phyloP scores from a whole-genome alignment of 2,329 filamentous ascomycete genomes.

The Passalora sequoiae region DNA sequence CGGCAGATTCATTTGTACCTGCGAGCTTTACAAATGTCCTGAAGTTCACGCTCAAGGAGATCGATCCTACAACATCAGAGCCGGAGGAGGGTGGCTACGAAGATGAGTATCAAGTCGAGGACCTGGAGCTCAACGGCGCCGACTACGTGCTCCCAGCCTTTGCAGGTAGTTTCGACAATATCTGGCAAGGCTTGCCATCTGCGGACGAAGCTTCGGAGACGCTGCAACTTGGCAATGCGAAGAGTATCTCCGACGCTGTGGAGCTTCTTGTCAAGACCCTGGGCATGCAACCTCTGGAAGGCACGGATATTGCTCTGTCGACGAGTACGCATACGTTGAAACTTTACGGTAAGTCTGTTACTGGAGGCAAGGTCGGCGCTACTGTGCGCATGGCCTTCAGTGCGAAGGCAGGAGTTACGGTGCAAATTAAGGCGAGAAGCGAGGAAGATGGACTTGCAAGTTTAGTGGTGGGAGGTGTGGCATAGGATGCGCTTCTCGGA shows the following conservation, averaged over 20 bases:
- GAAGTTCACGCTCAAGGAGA: slow-evolving; percentile 97
- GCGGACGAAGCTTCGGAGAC: slow-evolving; percentile 88
- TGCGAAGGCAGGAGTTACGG: slow-evolving; percentile 86
- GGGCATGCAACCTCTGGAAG: slow-evolving; percentile 88
- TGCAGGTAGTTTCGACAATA: slow-evolving; percentile 87
- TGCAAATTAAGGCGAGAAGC: slow-evolving; percentile 86
- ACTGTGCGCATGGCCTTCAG: slow-evolving; percentile 90
- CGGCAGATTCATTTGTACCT: slow-evolving; percentile 69
- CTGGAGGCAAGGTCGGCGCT: slow-evolving; percentile 80
- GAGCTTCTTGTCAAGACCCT: slow-evolving; percentile 82
- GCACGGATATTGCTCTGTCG: slow-evolving; percentile 83
- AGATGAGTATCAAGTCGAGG: slow-evolving; percentile 94
- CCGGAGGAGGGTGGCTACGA: slow-evolving; percentile 91
- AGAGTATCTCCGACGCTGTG: slow-evolving; percentile 93
- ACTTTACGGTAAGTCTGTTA: slow-evolving; percentile 90
- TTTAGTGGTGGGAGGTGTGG: slow-evolving; percentile 77
- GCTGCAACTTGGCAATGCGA: slow-evolving; percentile 76
- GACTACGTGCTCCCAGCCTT: slow-evolving; percentile 94
- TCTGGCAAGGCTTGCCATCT: slow-evolving; percentile 74
- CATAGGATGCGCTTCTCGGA: too few relatives aligned
- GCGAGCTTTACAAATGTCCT: slow-evolving; percentile 85
- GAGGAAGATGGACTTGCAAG: slow-evolving; percentile 89
- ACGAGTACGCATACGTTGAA: slow-evolving; percentile 91
- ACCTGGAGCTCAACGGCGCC: slow-evolving; percentile 82
- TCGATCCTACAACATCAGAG: slow-evolving; percentile 88